phyloP scores from a whole-genome alignment of 306 rosid species.

The Heteromeles arbutifolia region DNA sequence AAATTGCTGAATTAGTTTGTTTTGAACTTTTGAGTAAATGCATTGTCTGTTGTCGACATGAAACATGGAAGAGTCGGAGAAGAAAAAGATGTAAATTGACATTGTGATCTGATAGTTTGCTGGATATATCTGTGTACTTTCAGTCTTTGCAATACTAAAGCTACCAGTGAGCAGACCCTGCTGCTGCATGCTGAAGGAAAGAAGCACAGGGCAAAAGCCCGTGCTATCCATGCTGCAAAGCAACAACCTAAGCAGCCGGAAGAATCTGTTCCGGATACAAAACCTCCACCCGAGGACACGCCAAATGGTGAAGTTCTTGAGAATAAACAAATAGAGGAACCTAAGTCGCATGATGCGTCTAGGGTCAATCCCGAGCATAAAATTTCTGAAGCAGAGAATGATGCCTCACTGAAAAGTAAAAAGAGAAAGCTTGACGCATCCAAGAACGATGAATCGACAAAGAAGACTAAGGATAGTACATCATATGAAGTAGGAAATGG shows the following conservation, averaged over 20 bases:
- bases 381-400: constrained; percentile 30
- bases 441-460: constrained; percentile 33
- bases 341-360: constrained; percentile 31
- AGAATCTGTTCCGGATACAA: constrained; percentile 32
- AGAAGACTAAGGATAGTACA: constrained; percentile 41
- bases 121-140: constrained; percentile 18
- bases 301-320: constrained; percentile 20
- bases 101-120: constrained; percentile 7
- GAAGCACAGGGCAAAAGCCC: constrained; percentile 86
- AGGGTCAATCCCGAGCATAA: constrained; percentile 6
- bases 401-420: constrained; percentile 31
- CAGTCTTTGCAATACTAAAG: constrained; percentile 82
- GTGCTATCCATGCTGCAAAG: constrained; percentile 60
- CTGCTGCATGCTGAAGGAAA: constrained; percentile 97
- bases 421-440: constrained; percentile 61
- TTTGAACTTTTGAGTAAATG: constrained; percentile 6
- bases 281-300: constrained; percentile 27
- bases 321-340: constrained; percentile 22
- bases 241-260: constrained; percentile 39
- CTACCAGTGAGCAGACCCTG: constrained; percentile 82
- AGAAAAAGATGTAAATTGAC: not conserved
- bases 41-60: not conserved
- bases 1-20: not conserved
- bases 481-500: constrained; percentile 41
- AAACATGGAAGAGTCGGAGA: constrained; percentile 1